Evolutionary conservation across 306 rosid species (phyloP), one percentile per base, ranked within the genome.

Genomic region (Castanospermum australe): DNA sequence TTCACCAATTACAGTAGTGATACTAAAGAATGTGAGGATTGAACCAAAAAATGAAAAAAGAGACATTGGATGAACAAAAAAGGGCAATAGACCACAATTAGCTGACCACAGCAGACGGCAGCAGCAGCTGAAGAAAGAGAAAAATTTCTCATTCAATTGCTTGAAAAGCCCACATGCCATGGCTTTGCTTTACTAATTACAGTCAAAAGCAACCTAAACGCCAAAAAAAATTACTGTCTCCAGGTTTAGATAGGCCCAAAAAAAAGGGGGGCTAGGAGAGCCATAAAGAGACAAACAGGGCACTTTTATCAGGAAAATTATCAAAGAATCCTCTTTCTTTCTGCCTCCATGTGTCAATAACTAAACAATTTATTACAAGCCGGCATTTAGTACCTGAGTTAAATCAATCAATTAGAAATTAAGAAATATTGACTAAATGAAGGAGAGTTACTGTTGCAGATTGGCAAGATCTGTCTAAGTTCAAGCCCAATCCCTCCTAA

Each of bases 401-500:
- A 44, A 44, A 25, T 55, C 38, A 65, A 47, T 59, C 9, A 57
- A 14, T 74, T 32, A 48, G 28, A 67, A 32, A 41, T 20, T 4
- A 57, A 65, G 28, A 62, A 28, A 8, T 11, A 22, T 62, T 44
- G 61, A 66, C 77, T 73, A 62, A 60, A 73, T 30, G 65, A 69
- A 71, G 78, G 42, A 73, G 63, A 69, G 78, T 13, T 30, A 73
- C 77, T 36, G 14, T 13, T 44, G 76, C 62, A 65, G 50, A 56
- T 33, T 66, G 57, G 8, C 77, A 35, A 63, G 41, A 41, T 66
- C 33, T 48, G 14, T 59, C 52, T 39, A 30, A 30, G 81, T 83
- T 83, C 64, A 74, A 84, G 81, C 81, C 96, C 97, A 92, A 6
- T 92, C 93, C 79, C 78, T 92, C 79, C 81, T 73, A 78, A 92